Evolutionary conservation across 148 eudicot species (phyloP).

Genomic region (Vaccinium vitisidaea): DNA sequence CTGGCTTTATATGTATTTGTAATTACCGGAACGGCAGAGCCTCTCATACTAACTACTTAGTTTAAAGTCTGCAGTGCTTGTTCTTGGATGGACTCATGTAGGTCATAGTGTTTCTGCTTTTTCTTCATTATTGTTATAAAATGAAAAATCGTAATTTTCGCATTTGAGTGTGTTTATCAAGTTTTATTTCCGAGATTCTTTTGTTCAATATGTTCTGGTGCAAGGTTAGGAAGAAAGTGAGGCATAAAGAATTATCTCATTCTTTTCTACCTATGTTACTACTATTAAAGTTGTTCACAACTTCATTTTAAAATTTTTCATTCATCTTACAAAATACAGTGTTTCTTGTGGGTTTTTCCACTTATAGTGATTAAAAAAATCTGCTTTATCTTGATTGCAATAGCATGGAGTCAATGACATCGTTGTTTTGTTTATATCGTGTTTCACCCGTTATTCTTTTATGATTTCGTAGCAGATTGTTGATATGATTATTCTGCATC

Average conservation of each 20-base stretch:
- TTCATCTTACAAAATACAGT: background rate
- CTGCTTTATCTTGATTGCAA: background rate
- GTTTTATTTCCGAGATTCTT: background rate
- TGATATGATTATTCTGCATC: conserved; percentile 5
- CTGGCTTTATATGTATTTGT: background rate
- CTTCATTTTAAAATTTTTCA: no score
- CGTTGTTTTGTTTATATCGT: background rate
- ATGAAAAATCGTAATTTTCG: background rate
- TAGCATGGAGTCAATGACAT: background rate
- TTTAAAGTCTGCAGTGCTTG: background rate
- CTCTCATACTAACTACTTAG: background rate
- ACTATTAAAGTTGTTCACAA: background rate
- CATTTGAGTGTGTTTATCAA: background rate
- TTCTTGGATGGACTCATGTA: background rate
- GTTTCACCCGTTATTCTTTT: background rate
- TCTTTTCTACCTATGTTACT: background rate
- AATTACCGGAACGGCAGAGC: background rate
- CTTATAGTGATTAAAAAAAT: background rate
- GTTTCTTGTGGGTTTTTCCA: background rate
- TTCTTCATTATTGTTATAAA: background rate
- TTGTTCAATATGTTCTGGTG: background rate
- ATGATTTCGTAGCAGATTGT: background rate
- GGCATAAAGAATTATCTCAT: background rate
- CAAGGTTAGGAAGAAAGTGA: background rate
- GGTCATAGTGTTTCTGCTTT: background rate